Evolutionary conservation across 1,284 basidiomycete species (phyloP).

Genomic region (Pseudozyma flocculosa): DNA sequence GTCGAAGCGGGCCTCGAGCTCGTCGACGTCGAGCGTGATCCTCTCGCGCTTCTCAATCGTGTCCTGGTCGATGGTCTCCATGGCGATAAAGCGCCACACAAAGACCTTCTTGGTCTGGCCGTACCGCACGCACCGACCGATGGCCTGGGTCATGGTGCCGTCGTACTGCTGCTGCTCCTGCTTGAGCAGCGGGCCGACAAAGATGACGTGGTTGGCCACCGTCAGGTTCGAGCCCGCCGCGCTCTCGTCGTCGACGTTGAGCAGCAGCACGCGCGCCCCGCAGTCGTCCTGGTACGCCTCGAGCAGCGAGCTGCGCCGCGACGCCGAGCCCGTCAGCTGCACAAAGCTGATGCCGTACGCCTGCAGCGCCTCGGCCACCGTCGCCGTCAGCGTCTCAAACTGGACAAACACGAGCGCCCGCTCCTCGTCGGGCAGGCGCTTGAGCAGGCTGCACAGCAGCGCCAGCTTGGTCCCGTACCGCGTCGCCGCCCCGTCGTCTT

Average conservation of each 20-base stretch:
- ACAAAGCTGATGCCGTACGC: constrained; percentile 74
- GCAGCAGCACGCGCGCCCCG: constrained; percentile 70
- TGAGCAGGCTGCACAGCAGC: constrained; percentile 77
- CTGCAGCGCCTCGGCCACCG: constrained; percentile 78
- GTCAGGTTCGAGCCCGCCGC: constrained; percentile 91
- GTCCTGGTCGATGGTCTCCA: constrained; percentile 44
- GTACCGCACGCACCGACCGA: constrained; percentile 36
- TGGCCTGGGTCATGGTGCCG: constrained; percentile 44
- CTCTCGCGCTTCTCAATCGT: constrained; percentile 32
- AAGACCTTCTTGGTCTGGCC: constrained; percentile 42
- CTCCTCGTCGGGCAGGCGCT: constrained; percentile 74
- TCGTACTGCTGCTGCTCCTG: constrained; percentile 60
- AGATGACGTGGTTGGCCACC: constrained; percentile 89
- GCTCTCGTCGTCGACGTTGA: constrained; percentile 90
- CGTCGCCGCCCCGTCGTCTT: constrained; percentile 63
- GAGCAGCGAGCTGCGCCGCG: constrained; percentile 24
- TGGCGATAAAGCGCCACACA: constrained; percentile 30
- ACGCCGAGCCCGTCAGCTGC: constrained; percentile 76
- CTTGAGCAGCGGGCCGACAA: constrained; percentile 86
- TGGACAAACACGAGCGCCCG: constrained; percentile 89
- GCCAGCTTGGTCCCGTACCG: constrained; percentile 87
- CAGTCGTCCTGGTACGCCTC: constrained; percentile 70
- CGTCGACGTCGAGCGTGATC: constrained; percentile 57
- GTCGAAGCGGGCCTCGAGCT: constrained; percentile 62
- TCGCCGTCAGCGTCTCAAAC: constrained; percentile 86